Evolutionary conservation across 139 green algal species (phyloP).

Genomic region (Closterium sp.): DNA sequence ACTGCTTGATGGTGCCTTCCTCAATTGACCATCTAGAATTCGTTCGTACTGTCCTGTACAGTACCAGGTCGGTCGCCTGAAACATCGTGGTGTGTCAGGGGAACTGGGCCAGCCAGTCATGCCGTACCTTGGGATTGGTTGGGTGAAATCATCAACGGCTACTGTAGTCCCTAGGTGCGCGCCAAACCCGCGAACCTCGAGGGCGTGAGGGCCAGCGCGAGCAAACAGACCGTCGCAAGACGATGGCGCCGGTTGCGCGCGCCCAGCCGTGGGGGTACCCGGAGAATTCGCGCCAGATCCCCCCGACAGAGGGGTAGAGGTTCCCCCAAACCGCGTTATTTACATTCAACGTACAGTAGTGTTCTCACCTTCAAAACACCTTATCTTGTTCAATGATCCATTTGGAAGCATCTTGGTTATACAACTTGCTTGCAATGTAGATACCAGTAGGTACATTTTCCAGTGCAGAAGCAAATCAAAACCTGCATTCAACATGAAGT

Average conservation of each 20-base stretch:
- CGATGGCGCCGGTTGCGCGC: too few species aligned
- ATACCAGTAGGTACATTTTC: too few species aligned
- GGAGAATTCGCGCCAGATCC: too few species aligned
- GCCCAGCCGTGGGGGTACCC: too few species aligned
- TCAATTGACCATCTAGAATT: neutral
- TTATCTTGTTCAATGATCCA: too few species aligned
- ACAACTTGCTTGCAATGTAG: too few species aligned
- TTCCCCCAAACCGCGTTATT: too few species aligned
- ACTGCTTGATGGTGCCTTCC: neutral
- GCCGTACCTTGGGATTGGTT: neutral
- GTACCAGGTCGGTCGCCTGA: neutral
- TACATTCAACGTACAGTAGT: too few species aligned
- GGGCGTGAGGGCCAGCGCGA: neutral
- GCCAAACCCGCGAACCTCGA: neutral
- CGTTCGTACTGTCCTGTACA: neutral
- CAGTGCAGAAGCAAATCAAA: neutral
- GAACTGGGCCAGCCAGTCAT: neutral
- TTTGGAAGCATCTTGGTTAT: too few species aligned
- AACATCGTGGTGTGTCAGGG: neutral
- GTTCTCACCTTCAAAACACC: too few species aligned
- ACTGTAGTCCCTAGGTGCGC: neutral
- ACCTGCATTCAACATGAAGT: neutral
- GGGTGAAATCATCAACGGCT: neutral
- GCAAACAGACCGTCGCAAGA: neutral
- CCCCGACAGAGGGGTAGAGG: too few species aligned